Conservation (phyloP, 1,284 basidiomycete genomes). For the Farysia itapuensis region DNA sequence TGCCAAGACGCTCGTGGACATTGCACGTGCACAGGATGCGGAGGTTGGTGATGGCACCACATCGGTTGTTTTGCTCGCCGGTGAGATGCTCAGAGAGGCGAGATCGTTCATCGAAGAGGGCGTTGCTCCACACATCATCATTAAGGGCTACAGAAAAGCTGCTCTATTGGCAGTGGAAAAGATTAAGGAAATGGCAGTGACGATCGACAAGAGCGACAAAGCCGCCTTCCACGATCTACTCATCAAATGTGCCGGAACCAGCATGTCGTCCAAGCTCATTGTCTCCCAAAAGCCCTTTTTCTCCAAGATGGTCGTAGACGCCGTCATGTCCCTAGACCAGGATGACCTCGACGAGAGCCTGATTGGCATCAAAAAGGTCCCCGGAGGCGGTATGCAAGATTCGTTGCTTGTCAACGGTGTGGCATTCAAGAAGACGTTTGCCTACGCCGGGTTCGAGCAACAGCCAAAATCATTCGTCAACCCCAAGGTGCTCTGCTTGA, state of each 20-base stretch:
- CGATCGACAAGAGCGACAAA: constrained; percentile 85
- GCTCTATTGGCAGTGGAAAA: constrained; percentile 80
- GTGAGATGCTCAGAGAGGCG: constrained; percentile 91
- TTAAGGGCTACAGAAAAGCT: constrained; percentile 91
- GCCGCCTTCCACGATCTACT: constrained; percentile 91
- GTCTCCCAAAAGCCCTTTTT: constrained; percentile 99
- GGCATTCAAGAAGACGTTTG: constrained; percentile 99
- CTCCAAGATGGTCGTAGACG: constrained; percentile 97
- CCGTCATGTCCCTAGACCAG: constrained; percentile 78
- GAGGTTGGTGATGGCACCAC: constrained; percentile 99
- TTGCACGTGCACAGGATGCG: constrained; percentile 95
- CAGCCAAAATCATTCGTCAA: constrained; percentile 91
- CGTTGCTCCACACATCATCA: constrained; percentile 94
- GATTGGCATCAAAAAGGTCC: constrained; percentile 97
- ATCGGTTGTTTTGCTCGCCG: constrained; percentile 87
- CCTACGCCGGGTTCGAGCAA: constrained; percentile 98
- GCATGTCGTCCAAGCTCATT: constrained; percentile 99
- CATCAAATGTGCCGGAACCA: constrained; percentile 93
- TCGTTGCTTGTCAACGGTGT: constrained; percentile 84
- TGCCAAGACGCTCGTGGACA: constrained; percentile 92
- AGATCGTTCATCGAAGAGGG: constrained; percentile 93
- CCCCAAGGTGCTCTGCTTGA: constrained; percentile 88
- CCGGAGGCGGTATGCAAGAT: constrained; percentile 98
- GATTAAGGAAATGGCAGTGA: constrained; percentile 86
- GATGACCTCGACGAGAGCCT: constrained; percentile 91